These are phyloP conservation scores for Geoglossum glabrum DNA, from an alignment of 495 filamentous ascomycete species.

Conservation along the genomic window DNA sequence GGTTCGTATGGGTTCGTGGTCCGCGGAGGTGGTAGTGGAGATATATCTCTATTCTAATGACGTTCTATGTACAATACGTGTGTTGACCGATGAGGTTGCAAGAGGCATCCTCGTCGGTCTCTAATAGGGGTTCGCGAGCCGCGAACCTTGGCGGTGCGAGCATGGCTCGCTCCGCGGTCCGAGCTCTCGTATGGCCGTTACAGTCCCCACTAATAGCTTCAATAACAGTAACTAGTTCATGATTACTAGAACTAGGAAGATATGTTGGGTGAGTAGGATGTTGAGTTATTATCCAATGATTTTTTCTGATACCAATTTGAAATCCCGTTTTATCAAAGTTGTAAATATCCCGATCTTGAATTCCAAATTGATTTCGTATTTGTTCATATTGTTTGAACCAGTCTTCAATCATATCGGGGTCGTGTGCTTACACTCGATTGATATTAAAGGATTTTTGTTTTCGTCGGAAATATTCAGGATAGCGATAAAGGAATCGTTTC, in stretches of 20 bases:
- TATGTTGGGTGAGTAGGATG: constrained; percentile 3
- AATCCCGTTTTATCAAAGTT: constrained; percentile 14
- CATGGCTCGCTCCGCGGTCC: too few relatives aligned
- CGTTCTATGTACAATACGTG: too few relatives aligned
- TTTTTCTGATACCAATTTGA: constrained; percentile 9
- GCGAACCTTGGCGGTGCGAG: too few relatives aligned
- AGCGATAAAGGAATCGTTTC: constrained; percentile 6
- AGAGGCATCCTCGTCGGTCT: too few relatives aligned
- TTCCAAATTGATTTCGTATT: constrained; percentile 1
- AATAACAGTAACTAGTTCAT: not conserved
- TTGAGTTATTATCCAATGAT: constrained; percentile 13
- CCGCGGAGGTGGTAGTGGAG: too few relatives aligned
- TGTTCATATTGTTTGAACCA: constrained; percentile 9
- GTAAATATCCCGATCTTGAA: constrained; percentile 8
- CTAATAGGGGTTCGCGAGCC: too few relatives aligned
- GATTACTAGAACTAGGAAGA: not conserved
- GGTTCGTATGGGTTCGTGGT: too few relatives aligned
- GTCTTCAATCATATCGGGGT: constrained; percentile 2
- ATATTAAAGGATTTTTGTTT: constrained; percentile 9
- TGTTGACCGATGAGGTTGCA: too few relatives aligned
- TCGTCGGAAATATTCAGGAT: constrained; percentile 8
- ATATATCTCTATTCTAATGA: too few relatives aligned
- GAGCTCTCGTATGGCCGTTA: too few relatives aligned
- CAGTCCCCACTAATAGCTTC: constrained; percentile 5
- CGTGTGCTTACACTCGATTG: constrained; percentile 2